These are phyloP conservation scores for Chlorella sorokiniana DNA, from an alignment of 139 green algal genomes.

Conservation along the genomic window DNA sequence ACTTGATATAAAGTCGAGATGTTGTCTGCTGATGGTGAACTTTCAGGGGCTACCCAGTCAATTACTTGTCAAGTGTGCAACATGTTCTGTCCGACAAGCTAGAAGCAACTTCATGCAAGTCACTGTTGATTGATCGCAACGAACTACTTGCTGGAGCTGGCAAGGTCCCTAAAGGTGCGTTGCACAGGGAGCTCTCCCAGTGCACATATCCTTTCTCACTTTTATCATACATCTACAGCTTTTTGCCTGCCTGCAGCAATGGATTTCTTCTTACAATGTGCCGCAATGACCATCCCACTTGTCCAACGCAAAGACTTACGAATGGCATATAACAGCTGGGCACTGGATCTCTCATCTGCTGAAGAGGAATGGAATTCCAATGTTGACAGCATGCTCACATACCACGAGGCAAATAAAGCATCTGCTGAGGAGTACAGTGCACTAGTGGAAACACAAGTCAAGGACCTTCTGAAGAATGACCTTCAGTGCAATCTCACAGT, in stretches of 20 bases:
- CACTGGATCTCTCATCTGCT: background rate
- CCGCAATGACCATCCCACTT: background rate
- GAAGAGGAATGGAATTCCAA: background rate
- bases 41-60: slow-evolving; percentile 1
- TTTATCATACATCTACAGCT: background rate
- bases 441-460: background rate
- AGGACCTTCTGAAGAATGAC: background rate
- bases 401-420: slow-evolving; percentile 11
- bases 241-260: background rate
- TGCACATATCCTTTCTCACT: no score
- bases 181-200: background rate
- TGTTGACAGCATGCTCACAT: slow-evolving; percentile 1
- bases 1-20: no score
- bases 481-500: background rate
- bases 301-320: background rate
- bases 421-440: background rate
- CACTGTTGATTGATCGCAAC: background rate
- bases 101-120: slow-evolving; percentile 8
- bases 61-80: background rate
- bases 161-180: background rate
- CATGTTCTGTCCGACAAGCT: background rate
- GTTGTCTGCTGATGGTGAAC: background rate
- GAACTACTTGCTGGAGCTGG: background rate
- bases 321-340: slow-evolving; percentile 5
- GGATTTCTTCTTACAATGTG: slow-evolving; percentile 14